Percentiles rank a stretch among this genome's conserved stretches.
phyloP scores from a whole-genome alignment of 2,329 filamentous ascomycete species.

The Westerdykella aurantiaca region DNA sequence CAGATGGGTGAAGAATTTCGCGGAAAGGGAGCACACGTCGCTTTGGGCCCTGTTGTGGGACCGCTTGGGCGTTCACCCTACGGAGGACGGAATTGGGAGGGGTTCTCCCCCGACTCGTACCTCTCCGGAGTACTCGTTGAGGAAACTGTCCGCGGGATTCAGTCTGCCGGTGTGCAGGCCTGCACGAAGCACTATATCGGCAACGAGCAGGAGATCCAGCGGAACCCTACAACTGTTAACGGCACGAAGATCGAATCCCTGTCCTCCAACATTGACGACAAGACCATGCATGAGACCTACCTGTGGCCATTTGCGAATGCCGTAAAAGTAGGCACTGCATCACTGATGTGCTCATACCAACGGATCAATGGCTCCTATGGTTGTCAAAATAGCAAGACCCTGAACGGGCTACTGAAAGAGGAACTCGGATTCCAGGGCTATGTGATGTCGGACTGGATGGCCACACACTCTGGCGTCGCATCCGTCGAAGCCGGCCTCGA shows the following conservation, averaged over 20 bases:
- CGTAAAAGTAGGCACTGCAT: constrained; percentile 51
- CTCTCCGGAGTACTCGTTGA: constrained; percentile 40
- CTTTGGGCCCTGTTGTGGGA: constrained; percentile 48
- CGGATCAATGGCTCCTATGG: constrained; percentile 28
- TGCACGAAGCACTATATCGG: constrained; percentile 52
- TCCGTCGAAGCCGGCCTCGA: constrained; percentile 45
- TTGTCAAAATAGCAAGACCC: constrained; percentile 35
- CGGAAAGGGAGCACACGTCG: constrained; percentile 37
- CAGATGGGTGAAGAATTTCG: constrained; percentile 29
- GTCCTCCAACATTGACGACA: constrained; percentile 59
- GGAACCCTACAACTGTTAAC: constrained; percentile 29
- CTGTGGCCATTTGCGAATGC: constrained; percentile 62
- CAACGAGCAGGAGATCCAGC: constrained; percentile 56
- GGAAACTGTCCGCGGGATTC: constrained; percentile 37
- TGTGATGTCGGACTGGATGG: constrained; percentile 42
- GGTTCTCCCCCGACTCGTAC: constrained; percentile 41
- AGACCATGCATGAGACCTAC: constrained; percentile 60
- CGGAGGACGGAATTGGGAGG: constrained; percentile 44
- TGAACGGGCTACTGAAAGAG: constrained; percentile 48
- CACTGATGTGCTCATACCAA: constrained; percentile 55
- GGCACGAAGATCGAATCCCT: constrained; percentile 48
- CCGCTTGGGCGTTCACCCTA: constrained; percentile 40
- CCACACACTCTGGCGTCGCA: constrained; percentile 40
- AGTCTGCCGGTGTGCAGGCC: constrained; percentile 40
- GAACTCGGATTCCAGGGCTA: constrained; percentile 48